Evolutionary conservation across 2,329 filamentous ascomycete species (phyloP).

Genomic region (Apiospora sp.): DNA sequence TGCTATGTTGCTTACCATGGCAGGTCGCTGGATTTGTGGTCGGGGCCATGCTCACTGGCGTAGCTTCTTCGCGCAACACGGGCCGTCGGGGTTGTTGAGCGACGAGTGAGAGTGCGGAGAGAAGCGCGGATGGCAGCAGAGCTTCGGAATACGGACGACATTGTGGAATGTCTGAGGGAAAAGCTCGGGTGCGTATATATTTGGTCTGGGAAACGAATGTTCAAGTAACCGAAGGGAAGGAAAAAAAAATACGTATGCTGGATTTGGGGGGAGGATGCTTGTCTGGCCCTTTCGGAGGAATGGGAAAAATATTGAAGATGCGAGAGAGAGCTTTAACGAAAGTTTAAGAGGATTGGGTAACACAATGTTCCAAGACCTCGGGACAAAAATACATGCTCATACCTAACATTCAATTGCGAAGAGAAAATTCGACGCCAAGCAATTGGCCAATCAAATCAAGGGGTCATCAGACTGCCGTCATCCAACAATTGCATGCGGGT

Average conservation of each 20-base stretch:
- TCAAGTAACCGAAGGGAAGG: background rate
- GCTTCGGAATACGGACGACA: slow-evolving; percentile 34
- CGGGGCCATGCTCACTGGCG: slow-evolving; percentile 30
- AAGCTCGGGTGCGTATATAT: background rate
- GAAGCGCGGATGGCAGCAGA: slow-evolving; percentile 31
- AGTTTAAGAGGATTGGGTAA: slow-evolving; percentile 6
- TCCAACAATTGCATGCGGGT: background rate
- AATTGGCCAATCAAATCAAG: too few relatives aligned
- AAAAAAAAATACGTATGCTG: background rate
- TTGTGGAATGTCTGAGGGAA: slow-evolving; percentile 24
- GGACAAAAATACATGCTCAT: background rate
- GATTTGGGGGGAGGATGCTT: background rate
- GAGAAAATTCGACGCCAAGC: background rate
- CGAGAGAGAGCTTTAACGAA: background rate
- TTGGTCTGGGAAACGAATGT: background rate
- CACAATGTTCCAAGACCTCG: slow-evolving; percentile 7
- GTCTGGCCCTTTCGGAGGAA: background rate
- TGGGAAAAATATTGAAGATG: background rate
- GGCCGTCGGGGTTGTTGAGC: slow-evolving; percentile 27
- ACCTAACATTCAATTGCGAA: too few relatives aligned
- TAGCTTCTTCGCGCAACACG: slow-evolving; percentile 31
- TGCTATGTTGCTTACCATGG: slow-evolving; percentile 38
- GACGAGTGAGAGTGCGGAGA: slow-evolving; percentile 25
- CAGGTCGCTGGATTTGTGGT: slow-evolving; percentile 35
- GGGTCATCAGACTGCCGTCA: background rate